These are phyloP conservation scores for Isatis tinctoria DNA, from an alignment of 345 rosid species.

Conservation along the genomic window DNA sequence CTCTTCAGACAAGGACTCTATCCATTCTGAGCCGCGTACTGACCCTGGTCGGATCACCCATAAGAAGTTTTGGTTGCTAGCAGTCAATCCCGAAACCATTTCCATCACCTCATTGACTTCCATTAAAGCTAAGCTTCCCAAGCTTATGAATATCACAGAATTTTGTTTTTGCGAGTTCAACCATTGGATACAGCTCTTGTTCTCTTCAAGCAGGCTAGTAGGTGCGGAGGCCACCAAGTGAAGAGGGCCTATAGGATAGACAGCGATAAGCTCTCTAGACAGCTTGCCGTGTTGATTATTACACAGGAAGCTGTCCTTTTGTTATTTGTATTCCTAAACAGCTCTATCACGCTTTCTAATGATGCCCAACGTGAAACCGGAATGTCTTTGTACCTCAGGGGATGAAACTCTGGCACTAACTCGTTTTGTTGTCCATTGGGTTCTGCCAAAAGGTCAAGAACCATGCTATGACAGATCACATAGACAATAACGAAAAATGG, in stretches of 20 bases:
- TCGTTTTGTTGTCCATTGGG: neutral
- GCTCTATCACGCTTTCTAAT: neutral
- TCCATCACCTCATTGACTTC: constrained; percentile 14
- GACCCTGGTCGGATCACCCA: constrained; percentile 32
- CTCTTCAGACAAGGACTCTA: constrained; percentile 12
- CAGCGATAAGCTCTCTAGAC: constrained; percentile 23
- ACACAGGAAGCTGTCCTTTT: constrained; percentile 13
- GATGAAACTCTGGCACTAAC: constrained; percentile 19
- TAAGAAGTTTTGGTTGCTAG: constrained; percentile 24
- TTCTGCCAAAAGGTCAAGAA: neutral
- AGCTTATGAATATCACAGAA: constrained; percentile 48
- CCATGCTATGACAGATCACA: neutral
- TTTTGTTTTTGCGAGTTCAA: constrained; percentile 30
- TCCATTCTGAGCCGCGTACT: constrained; percentile 13
- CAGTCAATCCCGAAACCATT: constrained; percentile 10
- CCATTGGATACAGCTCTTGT: constrained; percentile 44
- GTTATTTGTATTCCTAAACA: constrained; percentile 2
- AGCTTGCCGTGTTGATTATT: constrained; percentile 26
- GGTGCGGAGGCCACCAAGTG: constrained; percentile 22
- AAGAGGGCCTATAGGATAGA: constrained; percentile 29
- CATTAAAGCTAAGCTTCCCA: constrained; percentile 45
- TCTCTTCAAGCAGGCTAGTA: constrained; percentile 21
- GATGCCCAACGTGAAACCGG: constrained; percentile 5
- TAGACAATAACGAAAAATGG: neutral
- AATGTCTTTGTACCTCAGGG: constrained; percentile 23